Percentiles rank a stretch among this genome's conserved stretches.
These are phyloP conservation scores for Massariosphaeria phaeospora DNA, from an alignment of 495 filamentous ascomycete species.

Conservation along the genomic window DNA sequence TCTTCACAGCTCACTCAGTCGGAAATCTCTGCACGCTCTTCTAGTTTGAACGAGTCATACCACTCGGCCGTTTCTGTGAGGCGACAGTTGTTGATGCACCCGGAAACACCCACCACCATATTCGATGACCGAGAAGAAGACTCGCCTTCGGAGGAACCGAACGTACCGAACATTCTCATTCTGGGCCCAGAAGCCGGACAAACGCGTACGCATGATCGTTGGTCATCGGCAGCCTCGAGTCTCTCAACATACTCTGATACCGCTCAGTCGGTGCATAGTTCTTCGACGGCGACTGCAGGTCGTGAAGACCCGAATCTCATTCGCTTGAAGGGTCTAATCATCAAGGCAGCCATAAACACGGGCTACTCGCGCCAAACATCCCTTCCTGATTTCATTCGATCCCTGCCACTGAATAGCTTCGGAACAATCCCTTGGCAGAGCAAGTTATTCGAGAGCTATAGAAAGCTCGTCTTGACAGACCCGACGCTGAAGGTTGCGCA, in stretches of 20 bases:
- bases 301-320: slow-evolving; percentile 69
- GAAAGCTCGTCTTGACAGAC: slow-evolving; percentile 66
- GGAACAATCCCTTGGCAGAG: slow-evolving; percentile 65
- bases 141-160: slow-evolving; percentile 68
- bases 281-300: slow-evolving; percentile 62
- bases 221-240: slow-evolving; percentile 69
- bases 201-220: slow-evolving; percentile 43
- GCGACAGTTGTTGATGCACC: slow-evolving; percentile 41
- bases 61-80: slow-evolving; percentile 25
- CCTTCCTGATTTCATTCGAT: slow-evolving; percentile 67
- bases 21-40: slow-evolving; percentile 45
- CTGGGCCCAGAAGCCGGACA: slow-evolving; percentile 56
- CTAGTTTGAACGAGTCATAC: slow-evolving; percentile 37
- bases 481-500: slow-evolving; percentile 54
- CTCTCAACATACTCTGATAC: slow-evolving; percentile 63
- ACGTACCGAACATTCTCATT: slow-evolving; percentile 77
- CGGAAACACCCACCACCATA: slow-evolving; percentile 87
- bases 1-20: slow-evolving; percentile 29
- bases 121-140: slow-evolving; percentile 77
- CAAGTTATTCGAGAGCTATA: slow-evolving; percentile 68
- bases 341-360: slow-evolving; percentile 75
- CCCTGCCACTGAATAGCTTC: slow-evolving; percentile 71
- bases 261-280: slow-evolving; percentile 36
- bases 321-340: slow-evolving; percentile 66
- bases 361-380: slow-evolving; percentile 57